Evolutionary conservation across 176 grass and related monocot genomes (phyloP).

Genomic region (Microstegium vimineum): DNA sequence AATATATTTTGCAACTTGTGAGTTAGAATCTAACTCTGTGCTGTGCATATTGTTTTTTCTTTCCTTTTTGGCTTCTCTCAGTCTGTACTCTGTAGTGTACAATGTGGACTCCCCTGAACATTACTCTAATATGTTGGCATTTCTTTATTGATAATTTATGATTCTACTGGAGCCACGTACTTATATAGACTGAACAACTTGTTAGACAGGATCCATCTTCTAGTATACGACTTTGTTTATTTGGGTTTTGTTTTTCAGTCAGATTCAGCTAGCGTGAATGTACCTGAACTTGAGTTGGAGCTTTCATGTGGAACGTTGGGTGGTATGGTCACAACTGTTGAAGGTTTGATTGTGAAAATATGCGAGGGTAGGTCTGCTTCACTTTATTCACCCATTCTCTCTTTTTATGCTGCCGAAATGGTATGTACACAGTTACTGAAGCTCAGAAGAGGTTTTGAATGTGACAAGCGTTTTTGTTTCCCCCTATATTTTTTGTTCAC

Average conservation of each 20-base stretch:
- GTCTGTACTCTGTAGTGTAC: background rate
- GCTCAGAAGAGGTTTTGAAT: background rate
- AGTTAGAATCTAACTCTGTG: background rate
- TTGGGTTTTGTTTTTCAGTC: constrained; percentile 43
- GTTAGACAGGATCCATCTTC: background rate
- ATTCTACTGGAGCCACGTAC: background rate
- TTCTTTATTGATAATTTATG: background rate
- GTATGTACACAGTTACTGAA: background rate
- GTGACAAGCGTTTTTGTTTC: background rate
- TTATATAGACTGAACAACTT: background rate
- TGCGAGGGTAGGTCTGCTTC: constrained; percentile 61
- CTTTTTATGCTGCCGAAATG: background rate
- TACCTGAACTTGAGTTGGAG: constrained; percentile 95
- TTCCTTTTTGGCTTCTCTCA: background rate
- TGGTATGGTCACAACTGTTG: constrained; percentile 90
- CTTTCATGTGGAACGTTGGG: constrained; percentile 81
- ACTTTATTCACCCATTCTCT: background rate
- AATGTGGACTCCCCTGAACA: background rate
- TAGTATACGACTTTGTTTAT: background rate
- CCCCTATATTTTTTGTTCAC: background rate
- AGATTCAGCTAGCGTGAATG: constrained; percentile 66
- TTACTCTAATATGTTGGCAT: background rate
- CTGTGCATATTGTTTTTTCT: background rate
- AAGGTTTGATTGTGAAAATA: constrained; percentile 92
- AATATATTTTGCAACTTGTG: background rate